Base-by-base conservation (phyloP, 306 rosid species). In the Cicer pinnatifidum region DNA sequence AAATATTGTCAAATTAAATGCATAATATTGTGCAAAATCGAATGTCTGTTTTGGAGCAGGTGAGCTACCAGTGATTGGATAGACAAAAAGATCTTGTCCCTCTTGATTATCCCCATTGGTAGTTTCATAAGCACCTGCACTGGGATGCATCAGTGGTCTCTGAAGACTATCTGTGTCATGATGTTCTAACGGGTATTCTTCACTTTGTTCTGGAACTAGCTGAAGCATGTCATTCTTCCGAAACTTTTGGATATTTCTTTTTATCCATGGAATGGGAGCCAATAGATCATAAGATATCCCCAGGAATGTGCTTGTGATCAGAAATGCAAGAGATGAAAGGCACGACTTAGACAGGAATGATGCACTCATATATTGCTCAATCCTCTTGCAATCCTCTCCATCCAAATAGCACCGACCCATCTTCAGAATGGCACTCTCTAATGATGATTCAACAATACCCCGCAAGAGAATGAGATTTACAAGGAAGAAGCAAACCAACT, bases 401-500 rank as follows among this genome's bases (percentile, higher is more conserved):
- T 94, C 96, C 84, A 94, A 78, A 84, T 94, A 94, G 82, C 99
- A 91, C 64, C 92, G 86, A 2, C 99, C 97, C 97, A 94, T 94
- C 75, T 82, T 75, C 67, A 94, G 84, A 63, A 91, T 82, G 45
- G 91, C 75, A 82, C 93, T 86, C 88, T 94, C 97, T 57, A 91
- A 79, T 5, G 97, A 94, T 10, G 99, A 94, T 74, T 91, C 99
- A 11, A 91, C 97, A 67, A 94, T 52, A 46, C 89, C 96, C 89
- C 87, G 88, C 58, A 94, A 86, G 54, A 94, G 88, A 51, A 94
- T 94, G 67, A 94, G 99, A 81, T 94, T 94, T 38, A 94, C 97
- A 67, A 94, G 94, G 86, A 94, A 94, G 83, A 94, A 94, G 83
- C 96, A 91, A 85, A 94, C 92, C 99, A 94, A 77, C 89, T 94